Conservation (phyloP, 345 rosid species). For the Alliaria petiolata region DNA sequence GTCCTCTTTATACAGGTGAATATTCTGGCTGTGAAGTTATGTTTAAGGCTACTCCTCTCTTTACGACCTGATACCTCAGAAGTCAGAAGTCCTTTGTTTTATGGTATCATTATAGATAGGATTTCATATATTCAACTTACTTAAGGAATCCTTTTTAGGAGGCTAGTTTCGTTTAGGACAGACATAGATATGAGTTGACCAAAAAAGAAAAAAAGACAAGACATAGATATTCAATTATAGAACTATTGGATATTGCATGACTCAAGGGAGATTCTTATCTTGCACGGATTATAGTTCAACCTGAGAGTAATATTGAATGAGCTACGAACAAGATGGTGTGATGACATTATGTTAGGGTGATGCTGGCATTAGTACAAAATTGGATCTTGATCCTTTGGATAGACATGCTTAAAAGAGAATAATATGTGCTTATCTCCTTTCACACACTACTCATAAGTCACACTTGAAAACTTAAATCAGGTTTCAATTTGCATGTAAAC, state of each 20-base stretch:
- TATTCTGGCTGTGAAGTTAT: neutral
- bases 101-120: neutral
- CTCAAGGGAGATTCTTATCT: neutral
- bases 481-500: neutral
- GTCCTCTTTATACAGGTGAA: conserved; percentile 89
- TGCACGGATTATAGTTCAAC: neutral
- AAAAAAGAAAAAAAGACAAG: too few species aligned
- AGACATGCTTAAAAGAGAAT: neutral
- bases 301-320: conserved; percentile 3
- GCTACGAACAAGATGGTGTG: neutral
- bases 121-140: conserved; percentile 3
- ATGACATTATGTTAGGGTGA: conserved; percentile 6
- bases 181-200: too few species aligned
- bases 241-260: neutral
- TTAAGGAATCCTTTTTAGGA: neutral
- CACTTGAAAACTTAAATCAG: conserved; percentile 2
- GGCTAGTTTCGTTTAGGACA: neutral
- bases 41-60: conserved; percentile 1
- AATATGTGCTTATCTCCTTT: neutral
- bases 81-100: neutral
- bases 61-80: neutral
- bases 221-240: neutral
- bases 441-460: neutral
- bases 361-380: conserved; percentile 9
- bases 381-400: conserved; percentile 1